These are phyloP conservation scores for Limnanthes douglasii DNA, from an alignment of 345 rosid species.

Conservation along the genomic window DNA sequence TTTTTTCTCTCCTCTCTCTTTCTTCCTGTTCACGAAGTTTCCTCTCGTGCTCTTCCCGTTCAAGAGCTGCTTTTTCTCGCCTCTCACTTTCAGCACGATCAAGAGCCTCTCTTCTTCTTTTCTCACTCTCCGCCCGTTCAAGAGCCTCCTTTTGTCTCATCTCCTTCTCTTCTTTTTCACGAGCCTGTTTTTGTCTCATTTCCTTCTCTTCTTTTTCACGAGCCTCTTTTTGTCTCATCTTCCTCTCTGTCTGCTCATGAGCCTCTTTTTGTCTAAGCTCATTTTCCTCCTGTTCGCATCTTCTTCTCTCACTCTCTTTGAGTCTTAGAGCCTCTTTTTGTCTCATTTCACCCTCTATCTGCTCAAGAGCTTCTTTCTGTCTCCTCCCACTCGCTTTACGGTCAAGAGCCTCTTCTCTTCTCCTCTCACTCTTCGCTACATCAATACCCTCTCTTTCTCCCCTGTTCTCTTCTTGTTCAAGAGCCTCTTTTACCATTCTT, in stretches of 20 bases:
- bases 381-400: conserved; percentile 9
- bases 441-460: conserved; percentile 20
- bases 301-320: no score
- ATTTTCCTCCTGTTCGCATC: conserved; percentile 15
- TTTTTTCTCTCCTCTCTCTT: conserved; percentile 24
- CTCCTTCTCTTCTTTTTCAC: conserved; percentile 17
- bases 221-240: conserved; percentile 14
- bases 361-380: not conserved
- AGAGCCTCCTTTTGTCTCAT: conserved; percentile 10
- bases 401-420: conserved; percentile 12
- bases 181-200: conserved; percentile 13
- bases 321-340: conserved; percentile 15
- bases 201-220: conserved; percentile 17
- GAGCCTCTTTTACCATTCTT: conserved; percentile 20
- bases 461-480: conserved; percentile 23
- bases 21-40: conserved; percentile 23
- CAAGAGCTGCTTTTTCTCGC: conserved; percentile 18
- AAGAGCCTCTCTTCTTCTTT: conserved; percentile 13
- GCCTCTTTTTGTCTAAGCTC: conserved; percentile 15
- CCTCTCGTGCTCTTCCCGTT: conserved; percentile 21
- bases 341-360: conserved; percentile 5
- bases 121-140: conserved; percentile 21
- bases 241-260: conserved; percentile 11
- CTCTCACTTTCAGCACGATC: conserved; percentile 18
- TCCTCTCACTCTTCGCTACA: conserved; percentile 14